Conservation (phyloP, 768 basidiomycete species). For the Suillus subluteus region DNA sequence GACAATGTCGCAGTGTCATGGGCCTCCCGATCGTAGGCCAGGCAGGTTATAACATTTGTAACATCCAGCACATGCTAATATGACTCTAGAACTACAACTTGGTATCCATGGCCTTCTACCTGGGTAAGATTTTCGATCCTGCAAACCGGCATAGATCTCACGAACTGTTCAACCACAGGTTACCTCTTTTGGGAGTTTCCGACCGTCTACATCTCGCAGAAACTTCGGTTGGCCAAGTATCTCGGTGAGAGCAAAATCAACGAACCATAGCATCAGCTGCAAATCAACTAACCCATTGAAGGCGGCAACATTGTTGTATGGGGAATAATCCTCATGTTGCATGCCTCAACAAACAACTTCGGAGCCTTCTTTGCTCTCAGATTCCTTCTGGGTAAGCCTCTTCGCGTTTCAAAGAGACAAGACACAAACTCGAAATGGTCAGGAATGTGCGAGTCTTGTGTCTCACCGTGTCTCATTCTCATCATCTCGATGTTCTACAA, state of each 20-base stretch:
- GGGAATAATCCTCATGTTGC: constrained; percentile 63
- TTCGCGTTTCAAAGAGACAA: background rate
- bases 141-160: background rate
- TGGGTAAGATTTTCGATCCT: constrained; percentile 40
- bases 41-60: constrained; percentile 32
- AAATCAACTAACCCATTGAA: constrained; percentile 16
- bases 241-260: constrained; percentile 43
- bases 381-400: constrained; percentile 54
- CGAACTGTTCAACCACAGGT: constrained; percentile 34
- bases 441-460: constrained; percentile 74
- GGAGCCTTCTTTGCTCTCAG: constrained; percentile 65
- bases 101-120: constrained; percentile 65
- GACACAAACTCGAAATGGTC: background rate
- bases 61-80: constrained; percentile 7
- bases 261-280: constrained; percentile 1
- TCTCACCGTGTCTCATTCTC: constrained; percentile 63
- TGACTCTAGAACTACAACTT: constrained; percentile 57
- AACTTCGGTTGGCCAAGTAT: constrained; percentile 61
- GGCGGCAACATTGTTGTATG: constrained; percentile 63
- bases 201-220: constrained; percentile 67
- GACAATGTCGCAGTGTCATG: constrained; percentile 52
- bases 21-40: constrained; percentile 66
- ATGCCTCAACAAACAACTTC: constrained; percentile 58
- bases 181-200: constrained; percentile 68
- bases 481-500: constrained; percentile 72